Base-by-base conservation (phyloP, 805 yeast species). In the Wickerhamiella occidentalis region DNA sequence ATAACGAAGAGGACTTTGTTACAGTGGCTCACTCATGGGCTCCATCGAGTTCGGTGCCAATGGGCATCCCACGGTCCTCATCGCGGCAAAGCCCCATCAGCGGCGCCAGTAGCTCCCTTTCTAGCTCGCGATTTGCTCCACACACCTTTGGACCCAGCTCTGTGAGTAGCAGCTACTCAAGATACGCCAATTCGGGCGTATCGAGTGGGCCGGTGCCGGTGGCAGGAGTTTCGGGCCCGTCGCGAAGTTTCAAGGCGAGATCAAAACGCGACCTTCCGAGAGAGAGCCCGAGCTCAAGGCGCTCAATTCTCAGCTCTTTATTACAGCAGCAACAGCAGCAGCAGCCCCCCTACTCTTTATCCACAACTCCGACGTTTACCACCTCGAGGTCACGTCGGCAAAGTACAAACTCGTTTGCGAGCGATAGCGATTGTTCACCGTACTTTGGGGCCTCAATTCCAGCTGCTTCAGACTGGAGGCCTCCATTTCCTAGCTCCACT, bases 111-210 rank as follows among this genome's bases (percentile, higher is more conserved):
- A 15, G 55, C 62, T 22, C 47, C 61, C 19, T 58, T 21, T 52
- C 63, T 6, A 45, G 54, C 26, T 53, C 62, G 6, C 47, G 54
- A 26, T 52, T 44, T 25, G 58, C 58, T 15, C 59, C 61, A 6
- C 52, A 55, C 47, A 55, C 62, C 8, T 60, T 56, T 46, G 62
- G 58, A 49, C 65, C 65, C 21, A 51, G 58, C 28, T 23, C 35
- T 1, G 47, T 45, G 15, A 33, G 41, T 29, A 33, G 40, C 11
- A 33, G 40, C 19, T 45, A 45, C 40, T 23, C 47, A 25, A 28
- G 47, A 2, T 25, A 44, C 11, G 17, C 29, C 21, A 26, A 29
- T 15, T 17, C 23, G 17, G 52, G 58, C 21, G 60, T 58, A 8
- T 52, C 58, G 12, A 52, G 59, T n/a, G 51, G 56, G 11, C 61